Conservation (phyloP, 2,329 filamentous ascomycete genomes). For the Exophiala spinifera region DNA sequence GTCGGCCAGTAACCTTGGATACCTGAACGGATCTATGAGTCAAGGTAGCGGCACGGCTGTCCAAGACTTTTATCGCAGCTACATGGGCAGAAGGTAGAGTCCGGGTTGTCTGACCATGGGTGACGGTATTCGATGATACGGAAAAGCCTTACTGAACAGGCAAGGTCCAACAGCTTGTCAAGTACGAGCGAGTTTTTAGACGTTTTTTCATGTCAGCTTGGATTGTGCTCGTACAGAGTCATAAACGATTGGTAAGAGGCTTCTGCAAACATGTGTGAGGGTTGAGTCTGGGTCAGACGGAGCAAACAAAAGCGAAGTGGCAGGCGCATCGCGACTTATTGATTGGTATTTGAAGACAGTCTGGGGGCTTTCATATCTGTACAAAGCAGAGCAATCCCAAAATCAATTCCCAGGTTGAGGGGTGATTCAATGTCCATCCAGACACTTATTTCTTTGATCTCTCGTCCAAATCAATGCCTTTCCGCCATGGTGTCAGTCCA, state of each 20-base stretch:
- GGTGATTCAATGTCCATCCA: not conserved
- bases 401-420: no score
- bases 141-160: not conserved
- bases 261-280: no score
- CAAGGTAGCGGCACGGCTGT: conserved; percentile 64
- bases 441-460: not conserved
- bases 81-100: conserved; percentile 63
- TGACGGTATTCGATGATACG: not conserved
- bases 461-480: not conserved
- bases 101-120: not conserved
- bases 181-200: no score
- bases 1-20: conserved; percentile 47
- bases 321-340: no score
- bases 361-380: not conserved
- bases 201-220: no score
- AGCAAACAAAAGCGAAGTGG: no score
- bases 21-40: conserved; percentile 39
- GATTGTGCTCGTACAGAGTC: no score
- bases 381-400: not conserved
- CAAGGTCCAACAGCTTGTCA: not conserved
- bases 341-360: no score
- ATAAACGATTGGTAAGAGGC: no score
- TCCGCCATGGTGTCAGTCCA: no score
- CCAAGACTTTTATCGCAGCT: conserved; percentile 88
- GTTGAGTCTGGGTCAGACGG: no score